These are phyloP conservation scores for Noccaea bulbosa DNA, from an alignment of 345 rosid genomes.

Conservation along the genomic window DNA sequence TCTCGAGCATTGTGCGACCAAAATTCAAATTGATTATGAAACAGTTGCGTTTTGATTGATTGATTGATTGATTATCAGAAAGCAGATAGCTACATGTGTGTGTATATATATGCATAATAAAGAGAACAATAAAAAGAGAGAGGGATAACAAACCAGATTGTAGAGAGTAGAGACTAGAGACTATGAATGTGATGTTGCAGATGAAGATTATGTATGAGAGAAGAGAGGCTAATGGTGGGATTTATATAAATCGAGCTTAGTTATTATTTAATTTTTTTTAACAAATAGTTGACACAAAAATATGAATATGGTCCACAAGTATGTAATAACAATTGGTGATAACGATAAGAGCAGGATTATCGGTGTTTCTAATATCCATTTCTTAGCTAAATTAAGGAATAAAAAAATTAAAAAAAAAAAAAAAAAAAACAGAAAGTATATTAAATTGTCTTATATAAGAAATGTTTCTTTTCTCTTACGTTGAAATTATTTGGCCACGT, in stretches of 20 bases:
- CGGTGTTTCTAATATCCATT: too few relatives aligned
- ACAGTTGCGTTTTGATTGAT: background rate
- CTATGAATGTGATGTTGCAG: slow-evolving; percentile 3
- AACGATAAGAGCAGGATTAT: too few relatives aligned
- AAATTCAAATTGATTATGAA: slow-evolving; percentile 5
- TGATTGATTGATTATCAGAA: background rate
- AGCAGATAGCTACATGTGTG: background rate
- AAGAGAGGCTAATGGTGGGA: slow-evolving; percentile 5
- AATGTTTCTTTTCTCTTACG: too few relatives aligned
- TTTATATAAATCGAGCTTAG: slow-evolving; percentile 12
- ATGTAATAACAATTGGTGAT: background rate
- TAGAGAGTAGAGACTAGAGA: background rate
- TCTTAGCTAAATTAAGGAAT: too few relatives aligned
- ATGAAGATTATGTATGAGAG: slow-evolving; percentile 23
- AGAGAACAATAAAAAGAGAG: slow-evolving; percentile 8
- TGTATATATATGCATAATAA: background rate
- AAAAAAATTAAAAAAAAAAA: too few relatives aligned
- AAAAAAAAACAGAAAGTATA: too few relatives aligned
- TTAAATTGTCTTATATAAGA: too few relatives aligned
- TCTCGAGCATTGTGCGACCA: background rate
- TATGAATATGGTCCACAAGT: slow-evolving; percentile 1
- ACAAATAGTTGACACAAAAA: slow-evolving; percentile 20
- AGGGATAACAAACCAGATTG: slow-evolving; percentile 34
- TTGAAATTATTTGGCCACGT: too few relatives aligned
- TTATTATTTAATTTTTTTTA: background rate